Evolutionary conservation across 202 grass and related monocot species (phyloP), one percentile per base, ranked within the genome.

Genomic region (Digitaria exilis): DNA sequence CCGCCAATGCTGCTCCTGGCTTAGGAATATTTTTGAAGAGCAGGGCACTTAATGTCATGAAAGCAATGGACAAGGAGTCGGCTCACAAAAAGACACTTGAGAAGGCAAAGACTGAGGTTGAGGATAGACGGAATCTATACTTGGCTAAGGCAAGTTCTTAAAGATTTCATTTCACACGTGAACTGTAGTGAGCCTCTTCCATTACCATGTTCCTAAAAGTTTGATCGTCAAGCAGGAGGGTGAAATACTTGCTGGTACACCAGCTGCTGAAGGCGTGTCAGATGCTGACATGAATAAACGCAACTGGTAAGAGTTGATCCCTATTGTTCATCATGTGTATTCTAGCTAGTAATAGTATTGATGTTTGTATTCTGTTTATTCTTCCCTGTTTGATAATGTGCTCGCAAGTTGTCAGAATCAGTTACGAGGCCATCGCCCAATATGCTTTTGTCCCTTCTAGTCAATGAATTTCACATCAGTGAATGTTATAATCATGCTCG

Each of bases 271-370:
- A 84, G 93, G 93, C 69, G 93, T 98, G 59, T 96, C 96, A 31
- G 89, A 96, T 71, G 87, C 76, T 81, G 96, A 98, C 65, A 96
- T 98, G 91, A 92, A 90, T 71, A 98, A 96, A 77, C 89, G 96
- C 39, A 92, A 80, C 80, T 90, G 80, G 93, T 92, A 87, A 88
- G 79, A 76, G 46, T 61, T 89, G 35, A 50, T 70, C 24, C 60
- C 66, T 57, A 56, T 26, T 62, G 25, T 39, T 44, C 18, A 66
- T 61, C 30, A 50, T 24, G 60, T 46, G 12, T 69, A n/a, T 14
- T 39, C 12, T 45, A 48, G 42, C 13, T 80, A 55, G 55, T 77
- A 79, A 9, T 80, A 55, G 55, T 77, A 79, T 72, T 26, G 35
- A 4, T 88, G 32, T 65, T 73, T 14, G 8, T 42, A 66, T 2